phyloP scores from a whole-genome alignment of 345 rosid species.

The Citrus maxima region DNA sequence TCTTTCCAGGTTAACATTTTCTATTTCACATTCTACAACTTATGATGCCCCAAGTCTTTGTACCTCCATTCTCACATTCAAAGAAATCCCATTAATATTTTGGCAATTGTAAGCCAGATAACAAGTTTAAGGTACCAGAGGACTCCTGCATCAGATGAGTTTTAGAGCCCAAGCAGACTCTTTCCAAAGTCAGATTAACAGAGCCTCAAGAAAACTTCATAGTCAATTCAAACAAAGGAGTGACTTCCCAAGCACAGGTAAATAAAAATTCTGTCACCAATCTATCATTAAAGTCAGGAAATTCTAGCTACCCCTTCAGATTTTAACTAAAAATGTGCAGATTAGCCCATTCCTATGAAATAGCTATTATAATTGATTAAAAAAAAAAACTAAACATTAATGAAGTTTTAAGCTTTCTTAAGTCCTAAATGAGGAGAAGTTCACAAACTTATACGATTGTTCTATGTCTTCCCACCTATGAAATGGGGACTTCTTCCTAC shows the following conservation, averaged over 20 bases:
- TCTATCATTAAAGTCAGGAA: neutral
- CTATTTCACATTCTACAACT: neutral
- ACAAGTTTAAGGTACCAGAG: neutral
- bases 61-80: neutral
- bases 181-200: neutral
- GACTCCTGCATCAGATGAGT: neutral
- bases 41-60: neutral
- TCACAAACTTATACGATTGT: neutral
- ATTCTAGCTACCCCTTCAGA: neutral
- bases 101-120: neutral
- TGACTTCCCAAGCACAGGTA: neutral
- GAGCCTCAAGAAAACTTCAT: neutral
- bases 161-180: neutral
- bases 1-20: neutral
- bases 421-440: neutral
- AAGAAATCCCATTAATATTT: neutral
- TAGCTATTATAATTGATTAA: neutral
- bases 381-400: neutral
- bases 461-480: neutral
- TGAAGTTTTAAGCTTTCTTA: neutral
- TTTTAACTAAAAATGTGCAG: neutral
- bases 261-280: neutral
- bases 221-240: neutral
- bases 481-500: neutral
- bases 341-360: neutral